These are phyloP conservation scores for Candida namnaoensis DNA, from an alignment of 805 yeast species.

Conservation along the genomic window DNA sequence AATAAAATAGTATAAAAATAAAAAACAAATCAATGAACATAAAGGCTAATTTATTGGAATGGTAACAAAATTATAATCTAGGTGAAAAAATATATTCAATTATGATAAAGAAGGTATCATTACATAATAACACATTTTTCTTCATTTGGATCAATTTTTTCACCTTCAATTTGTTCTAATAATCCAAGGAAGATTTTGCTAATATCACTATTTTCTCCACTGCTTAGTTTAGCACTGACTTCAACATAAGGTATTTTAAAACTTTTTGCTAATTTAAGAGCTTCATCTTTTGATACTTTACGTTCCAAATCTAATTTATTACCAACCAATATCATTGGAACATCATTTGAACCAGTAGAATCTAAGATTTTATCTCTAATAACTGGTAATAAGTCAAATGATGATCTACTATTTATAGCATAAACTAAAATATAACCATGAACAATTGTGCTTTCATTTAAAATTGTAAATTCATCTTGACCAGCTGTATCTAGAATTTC, in stretches of 20 bases:
- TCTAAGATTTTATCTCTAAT: constrained; percentile 81
- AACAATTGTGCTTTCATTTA: constrained; percentile 69
- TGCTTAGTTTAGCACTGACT: constrained; percentile 74
- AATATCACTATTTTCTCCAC: constrained; percentile 71
- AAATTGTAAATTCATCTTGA: constrained; percentile 78
- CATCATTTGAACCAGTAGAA: constrained; percentile 51
- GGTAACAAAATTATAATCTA: too few species aligned
- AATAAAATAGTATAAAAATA: too few species aligned
- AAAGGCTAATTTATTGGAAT: too few species aligned
- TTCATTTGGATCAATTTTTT: constrained; percentile 42
- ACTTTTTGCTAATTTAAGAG: constrained; percentile 49
- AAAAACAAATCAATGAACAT: too few species aligned
- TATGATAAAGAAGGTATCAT: too few species aligned
- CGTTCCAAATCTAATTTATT: constrained; percentile 68
- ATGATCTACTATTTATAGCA: constrained; percentile 68
- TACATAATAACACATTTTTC: constrained; percentile 45
- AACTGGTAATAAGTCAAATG: constrained; percentile 68
- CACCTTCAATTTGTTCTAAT: constrained; percentile 51
- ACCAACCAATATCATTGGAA: constrained; percentile 76
- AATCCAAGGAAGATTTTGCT: constrained; percentile 49
- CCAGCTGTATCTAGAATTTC: constrained; percentile 93
- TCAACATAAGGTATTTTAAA: constrained; percentile 71
- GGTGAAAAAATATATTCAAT: too few species aligned
- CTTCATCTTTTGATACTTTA: constrained; percentile 54
- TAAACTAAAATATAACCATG: constrained; percentile 81